Conservation (phyloP, 805 yeast species). For the Saccharomyces kudriavzevii region DNA sequence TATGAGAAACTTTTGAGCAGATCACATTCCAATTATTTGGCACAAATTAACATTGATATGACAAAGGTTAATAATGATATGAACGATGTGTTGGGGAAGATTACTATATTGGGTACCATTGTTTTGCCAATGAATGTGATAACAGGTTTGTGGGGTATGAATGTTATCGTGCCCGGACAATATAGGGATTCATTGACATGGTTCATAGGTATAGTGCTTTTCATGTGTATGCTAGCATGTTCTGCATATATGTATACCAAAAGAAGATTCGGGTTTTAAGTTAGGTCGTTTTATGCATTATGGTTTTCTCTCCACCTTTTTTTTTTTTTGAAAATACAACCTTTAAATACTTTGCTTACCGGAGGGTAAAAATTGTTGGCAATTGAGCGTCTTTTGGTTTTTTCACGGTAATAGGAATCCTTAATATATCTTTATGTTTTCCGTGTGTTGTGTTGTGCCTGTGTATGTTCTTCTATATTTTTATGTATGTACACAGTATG, state of each 20-base stretch:
- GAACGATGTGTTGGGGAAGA: constrained; percentile 91
- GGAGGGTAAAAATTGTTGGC: not conserved
- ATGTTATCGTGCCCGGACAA: constrained; percentile 94
- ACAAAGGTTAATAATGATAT: constrained; percentile 93
- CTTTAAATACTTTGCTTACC: not conserved
- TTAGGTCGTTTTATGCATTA: not conserved
- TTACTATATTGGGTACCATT: constrained; percentile 88
- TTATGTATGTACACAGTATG: not conserved
- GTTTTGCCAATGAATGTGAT: constrained; percentile 91
- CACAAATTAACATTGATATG: constrained; percentile 96
- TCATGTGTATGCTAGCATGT: constrained; percentile 42
- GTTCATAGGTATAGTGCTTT: constrained; percentile 48
- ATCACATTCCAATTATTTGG: constrained; percentile 92
- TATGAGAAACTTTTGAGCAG: constrained; percentile 89
- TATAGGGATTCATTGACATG: constrained; percentile 49
- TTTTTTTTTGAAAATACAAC: no score
- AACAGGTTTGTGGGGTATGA: constrained; percentile 99
- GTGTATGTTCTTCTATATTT: not conserved
- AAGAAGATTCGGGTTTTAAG: constrained; percentile 33
- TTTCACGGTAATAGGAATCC: not conserved
- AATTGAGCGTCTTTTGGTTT: not conserved
- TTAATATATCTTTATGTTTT: not conserved
- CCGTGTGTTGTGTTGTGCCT: not conserved
- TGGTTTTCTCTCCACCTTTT: no score
- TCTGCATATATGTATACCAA: constrained; percentile 43